phyloP scores from a whole-genome alignment of 169 alveolate genomes.

The Eimeria maxima region DNA sequence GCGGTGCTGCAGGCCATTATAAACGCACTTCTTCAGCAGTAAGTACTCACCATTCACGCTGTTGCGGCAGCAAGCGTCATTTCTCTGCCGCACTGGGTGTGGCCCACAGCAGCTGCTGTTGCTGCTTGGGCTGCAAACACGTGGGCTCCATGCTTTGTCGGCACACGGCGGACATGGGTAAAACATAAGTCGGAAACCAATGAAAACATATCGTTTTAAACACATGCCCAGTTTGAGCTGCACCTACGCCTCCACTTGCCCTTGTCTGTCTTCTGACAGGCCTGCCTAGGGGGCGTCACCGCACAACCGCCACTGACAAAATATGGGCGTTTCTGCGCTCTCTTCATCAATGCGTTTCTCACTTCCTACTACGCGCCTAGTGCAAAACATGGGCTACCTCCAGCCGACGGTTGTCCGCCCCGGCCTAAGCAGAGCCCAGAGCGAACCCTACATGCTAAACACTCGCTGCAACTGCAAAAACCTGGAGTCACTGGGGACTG shows the following conservation, averaged over 20 bases:
- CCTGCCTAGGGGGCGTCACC: not conserved
- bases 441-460: not conserved
- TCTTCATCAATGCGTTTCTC: not conserved
- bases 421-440: not conserved
- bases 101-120: not conserved
- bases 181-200: not conserved
- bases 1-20: conserved; percentile 78
- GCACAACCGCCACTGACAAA: conserved; percentile 6
- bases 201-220: not conserved
- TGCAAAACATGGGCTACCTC: not conserved
- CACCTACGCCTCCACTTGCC: not conserved
- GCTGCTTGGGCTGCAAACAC: no score
- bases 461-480: not conserved
- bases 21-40: conserved; percentile 65
- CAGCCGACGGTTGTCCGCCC: not conserved
- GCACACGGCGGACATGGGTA: not conserved
- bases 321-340: not conserved
- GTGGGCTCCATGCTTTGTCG: not conserved
- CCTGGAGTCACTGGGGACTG: not conserved
- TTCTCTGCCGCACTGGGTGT: not conserved
- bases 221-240: not conserved
- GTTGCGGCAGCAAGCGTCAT: not conserved
- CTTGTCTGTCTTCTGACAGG: not conserved
- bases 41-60: not conserved
- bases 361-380: conserved; percentile 8